Conservation (phyloP, 2,329 filamentous ascomycete species). For the Pseudopyricularia javanii region DNA sequence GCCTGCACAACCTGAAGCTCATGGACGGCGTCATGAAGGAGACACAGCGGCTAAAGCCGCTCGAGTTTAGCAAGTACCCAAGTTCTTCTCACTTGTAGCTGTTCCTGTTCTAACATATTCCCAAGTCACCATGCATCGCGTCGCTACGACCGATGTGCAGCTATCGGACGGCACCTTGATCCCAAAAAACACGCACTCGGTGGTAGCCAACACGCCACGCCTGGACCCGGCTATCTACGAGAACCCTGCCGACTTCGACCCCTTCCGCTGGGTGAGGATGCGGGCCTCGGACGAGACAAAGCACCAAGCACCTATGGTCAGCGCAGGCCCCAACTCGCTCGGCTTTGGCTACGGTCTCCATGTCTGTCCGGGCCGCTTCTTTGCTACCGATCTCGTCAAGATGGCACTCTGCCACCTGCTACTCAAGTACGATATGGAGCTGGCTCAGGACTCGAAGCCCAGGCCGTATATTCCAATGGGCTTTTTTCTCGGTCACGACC, state of each 20-base stretch:
- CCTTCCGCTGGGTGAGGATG: background rate
- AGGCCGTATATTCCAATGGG: background rate
- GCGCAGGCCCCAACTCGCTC: slow-evolving; percentile 5
- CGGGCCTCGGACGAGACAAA: background rate
- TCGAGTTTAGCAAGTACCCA: background rate
- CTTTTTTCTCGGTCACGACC: background rate
- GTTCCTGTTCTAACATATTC: no score
- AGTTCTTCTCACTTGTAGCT: background rate
- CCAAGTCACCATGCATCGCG: background rate
- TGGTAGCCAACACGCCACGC: background rate
- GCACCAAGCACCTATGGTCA: background rate
- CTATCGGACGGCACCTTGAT: background rate
- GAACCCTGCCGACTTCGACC: background rate
- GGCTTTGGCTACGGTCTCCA: slow-evolving; percentile 25
- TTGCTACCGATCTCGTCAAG: slow-evolving; percentile 24
- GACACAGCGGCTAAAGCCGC: background rate
- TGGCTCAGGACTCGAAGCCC: background rate
- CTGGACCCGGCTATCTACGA: background rate
- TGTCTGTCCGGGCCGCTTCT: slow-evolving; percentile 26
- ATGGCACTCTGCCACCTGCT: slow-evolving; percentile 10
- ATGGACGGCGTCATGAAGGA: background rate
- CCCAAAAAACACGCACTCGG: background rate
- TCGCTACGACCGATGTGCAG: background rate
- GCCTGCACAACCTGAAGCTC: background rate
- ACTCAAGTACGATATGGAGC: background rate